Evolutionary conservation across 225 moss, liverwort and hornwort genomes (phyloP), one percentile per base, ranked within the genome.

Genomic region (Sphagnum tenellum): DNA sequence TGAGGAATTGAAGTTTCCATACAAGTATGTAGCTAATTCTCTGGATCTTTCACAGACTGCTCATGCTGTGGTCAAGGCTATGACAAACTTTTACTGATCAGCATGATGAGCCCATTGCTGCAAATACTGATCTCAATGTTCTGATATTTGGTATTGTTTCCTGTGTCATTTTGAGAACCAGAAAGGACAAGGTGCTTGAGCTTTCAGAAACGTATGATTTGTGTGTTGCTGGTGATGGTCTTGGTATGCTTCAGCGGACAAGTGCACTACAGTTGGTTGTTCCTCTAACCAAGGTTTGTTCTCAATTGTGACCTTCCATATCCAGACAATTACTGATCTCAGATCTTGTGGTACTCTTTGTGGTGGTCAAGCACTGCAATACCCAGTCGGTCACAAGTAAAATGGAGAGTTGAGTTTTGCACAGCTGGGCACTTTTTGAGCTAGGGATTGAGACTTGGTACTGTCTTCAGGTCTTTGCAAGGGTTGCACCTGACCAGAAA

Each of bases 401-500:
- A 60, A 52, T 55, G 44, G 12, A 44, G 6, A 3, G 3, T 3
- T 9, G n/a, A 44, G 57, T 59, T 44, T 46, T 47, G 46, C 12
- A 47, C 12, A 10, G 3, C n/a, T 58, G 5, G 45, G 60, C 12
- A 57, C 11, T 60, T 60, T 5, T 46, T 56, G 51, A 6, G 10
- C 10, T 5, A n/a, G 3, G 12, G 13, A 56, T 48, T n/a, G 55
- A 57, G 29, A 46, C 11, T 29, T 12, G 8, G 59, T 29, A 14
- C 9, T 50, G 4, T 45, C 5, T 60, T 70, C 76, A 93, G 92
- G 95, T 96, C 48, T 98, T 93, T 78, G 96, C 93, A 12, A 89
- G 96, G 67, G 96, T 98, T 55, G 96, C 92, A 66, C 96, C 96
- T 75, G 93, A 92, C 52, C 96, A 98, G 72, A 98, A 98, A 63